phyloP scores from a whole-genome alignment of 139 green algal species.

The Chlorella sp. region DNA sequence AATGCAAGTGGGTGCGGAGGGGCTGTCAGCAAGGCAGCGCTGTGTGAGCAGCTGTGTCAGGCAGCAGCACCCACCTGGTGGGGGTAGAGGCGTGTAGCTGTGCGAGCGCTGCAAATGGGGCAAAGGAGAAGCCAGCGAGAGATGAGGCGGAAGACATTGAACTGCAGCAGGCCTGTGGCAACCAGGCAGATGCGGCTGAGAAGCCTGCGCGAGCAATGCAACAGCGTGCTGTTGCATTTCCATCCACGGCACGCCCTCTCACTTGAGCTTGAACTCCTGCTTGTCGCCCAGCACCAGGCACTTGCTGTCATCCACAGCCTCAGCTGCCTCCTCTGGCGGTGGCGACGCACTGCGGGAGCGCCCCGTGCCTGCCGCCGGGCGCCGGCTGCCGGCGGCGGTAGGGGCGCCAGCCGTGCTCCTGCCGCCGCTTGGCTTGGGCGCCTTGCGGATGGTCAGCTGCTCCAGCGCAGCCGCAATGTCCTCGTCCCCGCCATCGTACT shows the following conservation, averaged over 20 bases:
- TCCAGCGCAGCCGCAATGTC: slow-evolving; percentile 17
- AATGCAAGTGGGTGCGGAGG: too few species aligned
- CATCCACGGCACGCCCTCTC: background rate
- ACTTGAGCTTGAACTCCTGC: slow-evolving; percentile 51
- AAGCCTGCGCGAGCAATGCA: background rate
- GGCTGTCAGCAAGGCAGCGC: too few species aligned
- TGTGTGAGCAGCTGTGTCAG: too few species aligned
- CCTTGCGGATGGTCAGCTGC: background rate
- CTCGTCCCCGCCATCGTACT: background rate
- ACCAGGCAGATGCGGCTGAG: too few species aligned
- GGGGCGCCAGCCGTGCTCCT: too few species aligned
- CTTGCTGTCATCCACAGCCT: background rate
- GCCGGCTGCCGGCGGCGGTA: too few species aligned
- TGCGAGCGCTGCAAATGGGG: background rate
- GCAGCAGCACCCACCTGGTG: slow-evolving; percentile 54
- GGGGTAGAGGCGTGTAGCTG: slow-evolving; percentile 63
- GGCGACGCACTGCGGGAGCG: background rate
- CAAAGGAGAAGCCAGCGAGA: background rate
- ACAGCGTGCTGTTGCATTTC: background rate
- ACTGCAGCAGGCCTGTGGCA: background rate
- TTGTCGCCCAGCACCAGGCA: slow-evolving; percentile 17
- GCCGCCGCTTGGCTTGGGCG: background rate
- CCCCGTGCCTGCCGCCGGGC: too few species aligned
- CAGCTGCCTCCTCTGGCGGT: background rate
- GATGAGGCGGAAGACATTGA: background rate